Evolutionary conservation across 345 rosid genomes (phyloP), one percentile per base, ranked within the genome.

Genomic region (Eucalyptus erythrocorys): DNA sequence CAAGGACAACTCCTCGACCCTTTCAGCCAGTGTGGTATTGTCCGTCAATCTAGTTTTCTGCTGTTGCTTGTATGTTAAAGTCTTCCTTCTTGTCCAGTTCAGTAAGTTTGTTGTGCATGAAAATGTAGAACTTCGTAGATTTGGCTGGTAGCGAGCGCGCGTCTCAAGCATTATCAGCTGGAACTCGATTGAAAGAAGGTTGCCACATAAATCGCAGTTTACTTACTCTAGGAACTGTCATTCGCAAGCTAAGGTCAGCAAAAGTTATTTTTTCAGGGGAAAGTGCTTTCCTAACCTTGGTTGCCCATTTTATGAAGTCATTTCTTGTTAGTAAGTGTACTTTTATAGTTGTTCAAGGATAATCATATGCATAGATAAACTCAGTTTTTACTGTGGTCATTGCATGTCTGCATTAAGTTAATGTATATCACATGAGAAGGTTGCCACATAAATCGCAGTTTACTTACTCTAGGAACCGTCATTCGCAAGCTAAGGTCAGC

Each of bases 61-160:
- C 17, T 10, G 57, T 13, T 86, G 57, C 87, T 86, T 49, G 61
- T 48, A 53, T 51, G n/a, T 10, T 50, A 86, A 42, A 48, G 7
- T 86, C 37, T 30, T 57, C 82, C 82, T 86, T 86, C 87, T 86
- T 55, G 48, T 40, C 64, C 71, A 26, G 68, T 48, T 34, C 59
- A 37, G 7, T 71, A 71, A 71, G 82, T 86, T 42, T 19, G 32
- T 50, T 40, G 49, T 51, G 22, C 68, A 43, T 85, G 50, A 79
- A 16, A 86, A 76, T 93, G 92, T 94, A 98, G 99, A 96, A 97
- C 88, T 98, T 98, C 91, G 92, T 97, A 88, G 99, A 97, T 92
- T 91, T 97, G 95, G 99, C 99, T 45, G 99, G 99, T 87, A 97
- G 99, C 87, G 99, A 97, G 91, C 97, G 98, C 22, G 99, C 99